Conservation (phyloP, 108 stramenopile species). For the Hondaea fermentalgiana region DNA sequence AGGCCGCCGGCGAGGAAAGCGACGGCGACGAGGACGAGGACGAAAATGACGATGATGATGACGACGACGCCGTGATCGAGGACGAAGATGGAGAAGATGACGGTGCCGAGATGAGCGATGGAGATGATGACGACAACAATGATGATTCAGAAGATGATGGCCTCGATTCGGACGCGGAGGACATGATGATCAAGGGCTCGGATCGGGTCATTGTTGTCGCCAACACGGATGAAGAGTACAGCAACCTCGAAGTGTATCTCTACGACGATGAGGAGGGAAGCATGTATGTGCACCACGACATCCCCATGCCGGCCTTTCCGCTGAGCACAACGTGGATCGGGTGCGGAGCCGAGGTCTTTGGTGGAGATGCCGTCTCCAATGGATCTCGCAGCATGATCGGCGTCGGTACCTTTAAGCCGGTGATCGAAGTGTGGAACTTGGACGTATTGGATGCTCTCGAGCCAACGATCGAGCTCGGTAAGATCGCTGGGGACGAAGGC, state of each 20-base stretch:
- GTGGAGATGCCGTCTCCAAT: conserved; percentile 15
- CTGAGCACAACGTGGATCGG: conserved; percentile 63
- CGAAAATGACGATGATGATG: conserved; percentile 29
- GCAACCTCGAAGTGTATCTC: conserved; percentile 42
- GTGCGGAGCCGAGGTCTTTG: background rate
- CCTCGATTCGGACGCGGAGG: conserved; percentile 33
- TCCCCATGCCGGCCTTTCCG: conserved; percentile 89
- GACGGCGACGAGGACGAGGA: conserved; percentile 16
- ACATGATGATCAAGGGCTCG: conserved; percentile 26
- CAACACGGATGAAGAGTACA: conserved; percentile 49
- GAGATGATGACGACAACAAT: conserved; percentile 9
- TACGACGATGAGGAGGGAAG: conserved; percentile 61
- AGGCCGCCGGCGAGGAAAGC: background rate
- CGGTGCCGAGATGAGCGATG: background rate
- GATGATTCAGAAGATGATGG: conserved; percentile 29
- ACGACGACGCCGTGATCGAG: conserved; percentile 11
- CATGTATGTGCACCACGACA: conserved; percentile 96
- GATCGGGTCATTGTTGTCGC: conserved; percentile 45
- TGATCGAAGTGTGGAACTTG: conserved; percentile 98
- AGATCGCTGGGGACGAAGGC: conserved; percentile 38
- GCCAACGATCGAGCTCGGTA: conserved; percentile 80
- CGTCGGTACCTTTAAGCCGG: conserved; percentile 91
- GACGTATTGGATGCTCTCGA: conserved; percentile 95
- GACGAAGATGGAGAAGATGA: conserved; percentile 30
- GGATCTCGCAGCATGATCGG: conserved; percentile 39